A percentile compares a stretch with the other conserved stretches of the same genome.
These are phyloP conservation scores for Solanum paucissectum DNA, from an alignment of 257 asterid species.

Conservation along the genomic window DNA sequence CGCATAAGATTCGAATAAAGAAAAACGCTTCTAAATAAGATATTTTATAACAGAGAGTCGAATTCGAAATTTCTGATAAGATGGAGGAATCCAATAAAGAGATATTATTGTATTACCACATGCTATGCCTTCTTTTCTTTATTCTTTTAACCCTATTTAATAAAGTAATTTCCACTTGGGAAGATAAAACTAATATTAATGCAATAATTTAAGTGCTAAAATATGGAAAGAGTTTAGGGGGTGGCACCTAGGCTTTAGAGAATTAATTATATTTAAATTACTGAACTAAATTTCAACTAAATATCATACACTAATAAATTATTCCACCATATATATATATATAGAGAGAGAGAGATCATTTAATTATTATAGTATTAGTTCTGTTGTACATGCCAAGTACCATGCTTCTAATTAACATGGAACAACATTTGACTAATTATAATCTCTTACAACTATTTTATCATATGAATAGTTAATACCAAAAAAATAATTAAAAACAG, in stretches of 20 bases:
- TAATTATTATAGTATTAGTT: not conserved
- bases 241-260: not conserved
- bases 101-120: not conserved
- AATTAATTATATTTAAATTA: not conserved
- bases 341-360: no score
- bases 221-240: not conserved
- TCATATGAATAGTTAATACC: not conserved
- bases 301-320: not conserved
- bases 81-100: not conserved
- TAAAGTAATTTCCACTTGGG: not conserved
- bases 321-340: not conserved
- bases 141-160: not conserved
- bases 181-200: not conserved
- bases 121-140: not conserved
- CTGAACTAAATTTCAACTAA: not conserved
- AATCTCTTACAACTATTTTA: not conserved
- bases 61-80: not conserved
- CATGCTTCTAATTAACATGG: not conserved
- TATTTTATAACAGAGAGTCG: not conserved
- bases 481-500: not conserved
- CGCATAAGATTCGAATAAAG: no score
- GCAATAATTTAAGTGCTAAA: not conserved
- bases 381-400: not conserved
- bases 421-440: not conserved
- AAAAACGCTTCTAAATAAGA: no score